Base-by-base conservation (phyloP, 768 basidiomycete species). In the Terana coerulea region DNA sequence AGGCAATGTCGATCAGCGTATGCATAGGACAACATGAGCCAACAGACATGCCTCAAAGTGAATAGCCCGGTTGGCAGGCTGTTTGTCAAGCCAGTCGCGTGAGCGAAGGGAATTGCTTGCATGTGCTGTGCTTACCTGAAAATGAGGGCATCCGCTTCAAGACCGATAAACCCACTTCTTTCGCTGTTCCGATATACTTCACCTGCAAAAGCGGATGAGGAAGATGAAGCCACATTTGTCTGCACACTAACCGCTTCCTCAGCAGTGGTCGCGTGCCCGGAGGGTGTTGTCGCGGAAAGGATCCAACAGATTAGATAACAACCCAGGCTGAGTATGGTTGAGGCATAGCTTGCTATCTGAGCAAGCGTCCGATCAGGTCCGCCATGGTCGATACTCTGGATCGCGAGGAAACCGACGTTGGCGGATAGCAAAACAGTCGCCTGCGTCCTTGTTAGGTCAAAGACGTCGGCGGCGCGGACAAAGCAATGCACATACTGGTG, bases 381-480 rank as follows among this genome's bases (percentile, higher is more conserved):
- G 26, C 26, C 41, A 11, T 24, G 14, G 24, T 52, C 78, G 43
- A 83, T 83, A n/a, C 71, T 68, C 29, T 71, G 67, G 28, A 84
- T 81, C 1, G 80, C 75, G 15, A 86, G 66, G 56, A 84, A 82
- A 0, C 73, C 76, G 0, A 86, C 78, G 45, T 84, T 83, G 11
- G 77, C 79, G 33, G 76, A 78, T 19, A 85, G 60, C 15, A 85
- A 65, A 2, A 84, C 80, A 0, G 79, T 80, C 1, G 74, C 75
- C 81, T 84, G 19, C 40, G 11, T n/a, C 10, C 3, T 14, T 39
- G 11, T 10, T 14, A 11, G 24, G 28, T 24, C 6, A 28, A 36
- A 10, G 21, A 15, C 6, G 11, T 17, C 19, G 17, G 4, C 21
- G 43, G 9, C 48, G 19, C 29, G 21, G 2, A 30, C n/a, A 30